Base-by-base conservation (phyloP, 345 rosid species). In the Eucalyptus shirleyi region DNA sequence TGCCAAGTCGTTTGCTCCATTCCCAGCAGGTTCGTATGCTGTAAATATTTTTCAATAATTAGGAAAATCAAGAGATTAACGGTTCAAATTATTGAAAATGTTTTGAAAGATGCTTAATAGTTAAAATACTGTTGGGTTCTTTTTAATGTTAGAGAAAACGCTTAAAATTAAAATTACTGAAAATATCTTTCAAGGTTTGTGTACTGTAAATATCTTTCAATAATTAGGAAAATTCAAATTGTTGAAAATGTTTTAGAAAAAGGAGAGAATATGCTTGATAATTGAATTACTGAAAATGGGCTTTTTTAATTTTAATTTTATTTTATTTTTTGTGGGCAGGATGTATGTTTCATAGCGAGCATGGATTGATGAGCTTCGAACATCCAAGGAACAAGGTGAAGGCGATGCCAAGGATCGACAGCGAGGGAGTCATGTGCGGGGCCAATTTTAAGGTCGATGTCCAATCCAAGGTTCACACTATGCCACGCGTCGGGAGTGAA, bases 401-500 rank as follows among this genome's bases (percentile, higher is more conserved):
- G 93, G 96, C 98, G 24, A 93, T 96, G 96, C 96, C 96, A 0
- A 93, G 98, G 89, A 90, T 95, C 42, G 97, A 96, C 17, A 96
- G 98, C 32, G 96, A 96, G 18, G 98, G 97, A 13, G 93, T 89
- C 5, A 94, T 96, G 94, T 94, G 97, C 51, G 98, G 98, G n/a
- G 98, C 98, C 44, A 91, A 92, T 88, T 96, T 95, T 91, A 95
- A 92, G 92, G 98, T 91, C 6, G 98, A 96, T 91, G 93, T 44
- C 60, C 94, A 90, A 3, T 93, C 97, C 7, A 93, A 92, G 89
- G 89, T 90, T 14, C 86, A 60, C 19, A 50, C 32, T 86, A 94
- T 96, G 93, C 96, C 96, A 13, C 94, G 97, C 49, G 97, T 95
- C 1, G 98, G 97, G 2, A 96, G 98, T 53, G 98, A 94, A 92